These are phyloP conservation scores for Salvia sclarea DNA, from an alignment of 305 asterid genomes.

Conservation along the genomic window DNA sequence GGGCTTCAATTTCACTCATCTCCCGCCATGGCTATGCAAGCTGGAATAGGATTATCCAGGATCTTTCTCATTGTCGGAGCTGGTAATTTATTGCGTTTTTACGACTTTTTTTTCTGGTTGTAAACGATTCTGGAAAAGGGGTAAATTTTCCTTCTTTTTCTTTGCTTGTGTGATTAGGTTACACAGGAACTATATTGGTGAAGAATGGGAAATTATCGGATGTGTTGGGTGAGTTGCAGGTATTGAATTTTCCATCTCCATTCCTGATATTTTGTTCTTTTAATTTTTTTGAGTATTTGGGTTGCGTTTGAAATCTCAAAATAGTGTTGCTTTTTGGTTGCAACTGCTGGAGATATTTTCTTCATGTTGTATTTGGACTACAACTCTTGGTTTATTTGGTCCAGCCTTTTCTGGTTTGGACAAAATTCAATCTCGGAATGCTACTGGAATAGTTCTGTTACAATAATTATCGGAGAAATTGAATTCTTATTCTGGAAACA, in stretches of 20 bases:
- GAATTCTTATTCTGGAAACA: background rate
- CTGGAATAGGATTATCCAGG: conserved; percentile 73
- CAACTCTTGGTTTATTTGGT: background rate
- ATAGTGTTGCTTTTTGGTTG: background rate
- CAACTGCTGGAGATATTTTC: background rate
- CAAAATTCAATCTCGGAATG: background rate
- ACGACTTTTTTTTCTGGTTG: too few relatives aligned
- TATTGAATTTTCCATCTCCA: conserved; percentile 30
- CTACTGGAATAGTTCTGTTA: background rate
- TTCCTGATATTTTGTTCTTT: background rate
- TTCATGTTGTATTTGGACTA: background rate
- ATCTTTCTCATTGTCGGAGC: conserved; percentile 65
- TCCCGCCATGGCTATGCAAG: conserved; percentile 73
- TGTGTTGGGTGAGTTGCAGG: conserved; percentile 77
- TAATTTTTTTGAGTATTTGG: background rate
- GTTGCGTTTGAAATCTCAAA: background rate
- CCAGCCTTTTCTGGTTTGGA: background rate
- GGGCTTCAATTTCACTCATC: conserved; percentile 35
- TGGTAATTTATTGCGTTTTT: conserved; percentile 42
- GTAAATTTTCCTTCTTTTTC: background rate
- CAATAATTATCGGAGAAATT: background rate
- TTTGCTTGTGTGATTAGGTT: conserved; percentile 48
- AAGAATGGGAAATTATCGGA: conserved; percentile 83
- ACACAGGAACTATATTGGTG: conserved; percentile 68
- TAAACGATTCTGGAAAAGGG: too few relatives aligned